These are phyloP conservation scores for Phytophthora nicotianae DNA, from an alignment of 352 stramenopile genomes.

Conservation along the genomic window DNA sequence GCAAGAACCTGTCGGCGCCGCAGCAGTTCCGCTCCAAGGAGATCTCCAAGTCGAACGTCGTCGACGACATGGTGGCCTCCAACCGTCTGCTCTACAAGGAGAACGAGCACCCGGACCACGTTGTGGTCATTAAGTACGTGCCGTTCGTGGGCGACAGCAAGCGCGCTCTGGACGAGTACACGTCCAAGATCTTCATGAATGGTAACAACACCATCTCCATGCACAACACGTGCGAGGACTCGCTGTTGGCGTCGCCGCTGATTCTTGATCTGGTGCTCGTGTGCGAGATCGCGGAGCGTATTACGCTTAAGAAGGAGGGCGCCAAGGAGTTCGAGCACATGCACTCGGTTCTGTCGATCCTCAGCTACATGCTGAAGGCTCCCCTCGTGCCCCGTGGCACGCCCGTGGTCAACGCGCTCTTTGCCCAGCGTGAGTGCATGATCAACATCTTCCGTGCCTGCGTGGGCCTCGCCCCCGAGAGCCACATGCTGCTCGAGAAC, in stretches of 20 bases:
- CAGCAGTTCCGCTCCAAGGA: slow-evolving; percentile 99
- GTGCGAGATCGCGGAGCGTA: slow-evolving; percentile 97
- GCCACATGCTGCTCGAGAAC: slow-evolving; percentile 99
- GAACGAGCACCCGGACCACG: slow-evolving; percentile 98
- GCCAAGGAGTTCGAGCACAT: slow-evolving; percentile 92
- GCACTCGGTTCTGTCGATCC: slow-evolving; percentile 96
- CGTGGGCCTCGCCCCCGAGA: slow-evolving; percentile 96
- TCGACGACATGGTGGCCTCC: slow-evolving; percentile 98
- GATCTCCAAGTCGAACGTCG: slow-evolving; percentile 99
- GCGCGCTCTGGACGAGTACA: slow-evolving; percentile 99
- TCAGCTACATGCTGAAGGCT: slow-evolving; percentile 99
- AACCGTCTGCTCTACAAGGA: slow-evolving; percentile 98
- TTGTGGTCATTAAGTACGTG: slow-evolving; percentile 99
- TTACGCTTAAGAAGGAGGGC: slow-evolving; percentile 94
- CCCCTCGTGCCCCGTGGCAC: slow-evolving; percentile 98
- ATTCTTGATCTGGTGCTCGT: slow-evolving; percentile 99
- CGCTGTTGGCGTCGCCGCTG: slow-evolving; percentile 96
- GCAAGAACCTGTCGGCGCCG: slow-evolving; percentile 98
- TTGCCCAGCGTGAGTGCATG: slow-evolving; percentile 97
- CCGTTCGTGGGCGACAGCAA: slow-evolving; percentile 99
- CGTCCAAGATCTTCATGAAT: slow-evolving; percentile 99
- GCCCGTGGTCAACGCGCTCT: slow-evolving; percentile 98
- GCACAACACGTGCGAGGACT: slow-evolving; percentile 99
- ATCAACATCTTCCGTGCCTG: slow-evolving; percentile 99
- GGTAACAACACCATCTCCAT: slow-evolving; percentile 99